Conservation (phyloP, 176 grass and related monocot species). For the Ampelocalamus luodianensis region DNA sequence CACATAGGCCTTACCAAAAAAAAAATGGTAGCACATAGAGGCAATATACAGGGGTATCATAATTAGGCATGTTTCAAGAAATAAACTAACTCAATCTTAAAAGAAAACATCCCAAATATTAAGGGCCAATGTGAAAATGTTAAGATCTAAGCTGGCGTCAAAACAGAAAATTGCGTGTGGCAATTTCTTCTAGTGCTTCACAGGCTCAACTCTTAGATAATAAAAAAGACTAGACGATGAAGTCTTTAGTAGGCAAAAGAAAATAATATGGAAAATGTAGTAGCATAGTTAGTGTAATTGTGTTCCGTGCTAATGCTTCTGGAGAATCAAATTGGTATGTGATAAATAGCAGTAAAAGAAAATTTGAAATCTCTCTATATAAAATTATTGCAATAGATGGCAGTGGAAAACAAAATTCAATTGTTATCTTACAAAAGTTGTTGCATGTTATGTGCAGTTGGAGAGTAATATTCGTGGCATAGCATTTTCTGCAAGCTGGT, state of each 20-base stretch:
- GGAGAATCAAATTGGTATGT: conserved; percentile 35
- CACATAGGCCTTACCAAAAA: neutral
- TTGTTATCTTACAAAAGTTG: conserved; percentile 26
- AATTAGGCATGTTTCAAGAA: conserved; percentile 19
- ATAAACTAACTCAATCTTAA: conserved; percentile 15
- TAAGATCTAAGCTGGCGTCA: neutral
- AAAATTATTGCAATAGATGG: conserved; percentile 30
- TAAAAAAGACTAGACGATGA: neutral
- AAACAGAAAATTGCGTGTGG: neutral
- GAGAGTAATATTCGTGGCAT: conserved; percentile 85
- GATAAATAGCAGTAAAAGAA: conserved; percentile 32
- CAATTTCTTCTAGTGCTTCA: neutral
- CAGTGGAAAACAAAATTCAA: conserved; percentile 14
- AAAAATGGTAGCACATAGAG: neutral
- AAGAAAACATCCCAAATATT: conserved; percentile 14
- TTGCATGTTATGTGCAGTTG: conserved; percentile 63
- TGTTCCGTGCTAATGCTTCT: conserved; percentile 27
- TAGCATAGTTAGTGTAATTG: neutral
- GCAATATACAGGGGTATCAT: neutral
- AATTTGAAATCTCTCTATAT: conserved; percentile 1
- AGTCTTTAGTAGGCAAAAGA: conserved; percentile 21
- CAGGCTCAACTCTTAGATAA: conserved; percentile 21
- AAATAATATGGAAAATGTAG: neutral
- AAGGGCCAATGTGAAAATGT: neutral
- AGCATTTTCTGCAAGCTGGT: conserved; percentile 80